Percentiles rank a stretch among this genome's conserved stretches.
Conservation (phyloP, 495 filamentous ascomycete species). For the Penicillium diatomitis region DNA sequence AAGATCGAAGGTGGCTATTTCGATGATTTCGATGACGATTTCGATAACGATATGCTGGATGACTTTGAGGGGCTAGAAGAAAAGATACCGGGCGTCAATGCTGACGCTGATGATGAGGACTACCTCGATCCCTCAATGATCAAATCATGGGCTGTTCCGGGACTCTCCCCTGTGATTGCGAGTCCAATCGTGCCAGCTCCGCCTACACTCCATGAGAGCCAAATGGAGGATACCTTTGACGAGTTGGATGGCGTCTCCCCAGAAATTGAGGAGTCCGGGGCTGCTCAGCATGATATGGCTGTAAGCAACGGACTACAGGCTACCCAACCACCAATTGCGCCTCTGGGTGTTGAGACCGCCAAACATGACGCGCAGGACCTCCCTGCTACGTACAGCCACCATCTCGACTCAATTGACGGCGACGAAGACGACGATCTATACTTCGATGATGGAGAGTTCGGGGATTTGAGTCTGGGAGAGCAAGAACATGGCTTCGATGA, state of each 20-base stretch:
- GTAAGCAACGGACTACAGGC: not conserved
- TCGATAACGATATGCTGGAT: conserved; percentile 60
- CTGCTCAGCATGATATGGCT: not conserved
- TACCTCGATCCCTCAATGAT: conserved; percentile 17
- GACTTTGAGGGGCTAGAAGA: conserved; percentile 69
- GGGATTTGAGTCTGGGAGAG: conserved; percentile 36
- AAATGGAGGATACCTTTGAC: not conserved
- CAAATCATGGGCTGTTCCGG: conserved; percentile 31
- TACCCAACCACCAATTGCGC: not conserved
- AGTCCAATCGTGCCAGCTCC: conserved; percentile 24
- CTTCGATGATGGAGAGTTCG: conserved; percentile 71
- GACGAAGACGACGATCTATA: conserved; percentile 72
- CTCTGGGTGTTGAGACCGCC: not conserved
- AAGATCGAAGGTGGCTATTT: conserved; percentile 37
- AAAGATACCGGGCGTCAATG: conserved; percentile 65
- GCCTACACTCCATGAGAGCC: conserved; percentile 4
- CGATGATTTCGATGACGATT: conserved; percentile 47
- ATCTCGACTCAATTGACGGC: conserved; percentile 20
- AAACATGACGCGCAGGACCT: not conserved
- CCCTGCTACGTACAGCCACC: not conserved
- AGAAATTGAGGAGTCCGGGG: not conserved
- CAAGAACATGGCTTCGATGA: conserved; percentile 61
- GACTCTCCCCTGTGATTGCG: conserved; percentile 29
- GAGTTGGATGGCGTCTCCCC: not conserved
- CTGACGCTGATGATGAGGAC: conserved; percentile 50